Percentiles rank a stretch among this genome's conserved stretches.
These are phyloP conservation scores for Gossypium longicalyx DNA, from an alignment of 345 rosid genomes.

Conservation along the genomic window DNA sequence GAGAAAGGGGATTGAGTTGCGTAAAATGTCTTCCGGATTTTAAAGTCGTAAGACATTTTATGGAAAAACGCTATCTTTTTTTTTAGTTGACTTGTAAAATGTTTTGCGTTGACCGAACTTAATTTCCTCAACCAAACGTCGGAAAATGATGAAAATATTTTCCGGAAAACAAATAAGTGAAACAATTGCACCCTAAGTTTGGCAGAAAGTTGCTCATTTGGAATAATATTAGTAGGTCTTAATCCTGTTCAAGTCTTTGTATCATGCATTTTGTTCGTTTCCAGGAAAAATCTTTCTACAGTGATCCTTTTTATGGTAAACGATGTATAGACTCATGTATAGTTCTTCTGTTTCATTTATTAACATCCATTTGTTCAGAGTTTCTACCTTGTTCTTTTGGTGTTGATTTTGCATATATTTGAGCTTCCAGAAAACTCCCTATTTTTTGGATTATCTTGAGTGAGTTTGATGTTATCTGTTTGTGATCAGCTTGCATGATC, in stretches of 20 bases:
- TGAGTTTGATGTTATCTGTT: not conserved
- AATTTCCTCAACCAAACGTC: too few species aligned
- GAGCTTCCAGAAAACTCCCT: not conserved
- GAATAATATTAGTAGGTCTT: not conserved
- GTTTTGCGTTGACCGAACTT: too few species aligned
- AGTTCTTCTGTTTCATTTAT: conserved; percentile 7
- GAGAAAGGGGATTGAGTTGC: too few species aligned
- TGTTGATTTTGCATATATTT: not conserved
- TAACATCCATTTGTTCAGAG: not conserved
- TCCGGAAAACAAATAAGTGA: too few species aligned
- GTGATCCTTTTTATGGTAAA: not conserved
- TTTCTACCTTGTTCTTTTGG: not conserved
- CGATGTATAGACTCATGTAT: not conserved
- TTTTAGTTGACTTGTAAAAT: too few species aligned
- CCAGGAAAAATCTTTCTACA: not conserved
- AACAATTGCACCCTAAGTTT: too few species aligned
- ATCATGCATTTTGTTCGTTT: not conserved
- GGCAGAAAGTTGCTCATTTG: too few species aligned
- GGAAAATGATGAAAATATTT: too few species aligned
- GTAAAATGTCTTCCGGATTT: too few species aligned
- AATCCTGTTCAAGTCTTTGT: not conserved
- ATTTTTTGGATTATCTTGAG: not conserved
- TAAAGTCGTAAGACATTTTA: too few species aligned
- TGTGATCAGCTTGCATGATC: not conserved
- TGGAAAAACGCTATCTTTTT: too few species aligned